Percentiles rank a stretch among this genome's conserved stretches.
phyloP scores from a whole-genome alignment of 192 early-diverging fungal genomes.

The Kappamyces sp. region DNA sequence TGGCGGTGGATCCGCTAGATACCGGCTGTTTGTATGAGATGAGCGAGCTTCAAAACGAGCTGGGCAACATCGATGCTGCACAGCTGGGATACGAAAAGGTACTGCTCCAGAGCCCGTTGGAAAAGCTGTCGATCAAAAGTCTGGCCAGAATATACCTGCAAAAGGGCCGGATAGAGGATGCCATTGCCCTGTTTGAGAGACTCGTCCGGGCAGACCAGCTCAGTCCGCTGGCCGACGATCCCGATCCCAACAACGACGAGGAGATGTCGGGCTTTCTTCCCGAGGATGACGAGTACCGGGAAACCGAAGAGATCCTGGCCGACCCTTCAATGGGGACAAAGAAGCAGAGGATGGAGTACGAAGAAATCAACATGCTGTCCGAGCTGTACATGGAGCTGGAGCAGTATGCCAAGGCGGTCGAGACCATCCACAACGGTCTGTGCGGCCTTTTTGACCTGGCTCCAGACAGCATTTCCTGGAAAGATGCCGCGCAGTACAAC shows the following conservation, averaged over 20 bases:
- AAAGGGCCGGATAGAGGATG: conserved; percentile 51
- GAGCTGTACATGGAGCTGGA: conserved; percentile 77
- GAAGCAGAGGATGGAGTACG: conserved; percentile 56
- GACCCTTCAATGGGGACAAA: conserved; percentile 23
- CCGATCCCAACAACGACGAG: conserved; percentile 30
- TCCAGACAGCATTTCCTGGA: conserved; percentile 54
- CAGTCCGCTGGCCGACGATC: conserved; percentile 29
- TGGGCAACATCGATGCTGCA: no score
- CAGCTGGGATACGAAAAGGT: conserved; percentile 44
- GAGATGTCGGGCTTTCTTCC: conserved; percentile 16
- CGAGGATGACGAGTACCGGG: conserved; percentile 27
- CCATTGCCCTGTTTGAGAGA: conserved; percentile 30
- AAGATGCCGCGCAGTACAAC: conserved; percentile 30
- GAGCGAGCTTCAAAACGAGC: neutral
- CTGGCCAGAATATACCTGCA: conserved; percentile 54
- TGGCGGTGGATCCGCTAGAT: conserved; percentile 58
- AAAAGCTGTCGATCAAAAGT: conserved; percentile 60
- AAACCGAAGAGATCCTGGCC: conserved; percentile 28
- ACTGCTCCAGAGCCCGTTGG: conserved; percentile 55
- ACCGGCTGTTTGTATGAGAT: neutral
- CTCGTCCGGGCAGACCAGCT: conserved; percentile 28
- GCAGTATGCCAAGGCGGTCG: conserved; percentile 69
- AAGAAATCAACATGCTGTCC: conserved; percentile 81
- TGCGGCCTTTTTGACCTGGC: conserved; percentile 6
- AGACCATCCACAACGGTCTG: conserved; percentile 61